These are phyloP conservation scores for Phanerochaete carnosa DNA, from an alignment of 768 basidiomycete species.

Conservation along the genomic window DNA sequence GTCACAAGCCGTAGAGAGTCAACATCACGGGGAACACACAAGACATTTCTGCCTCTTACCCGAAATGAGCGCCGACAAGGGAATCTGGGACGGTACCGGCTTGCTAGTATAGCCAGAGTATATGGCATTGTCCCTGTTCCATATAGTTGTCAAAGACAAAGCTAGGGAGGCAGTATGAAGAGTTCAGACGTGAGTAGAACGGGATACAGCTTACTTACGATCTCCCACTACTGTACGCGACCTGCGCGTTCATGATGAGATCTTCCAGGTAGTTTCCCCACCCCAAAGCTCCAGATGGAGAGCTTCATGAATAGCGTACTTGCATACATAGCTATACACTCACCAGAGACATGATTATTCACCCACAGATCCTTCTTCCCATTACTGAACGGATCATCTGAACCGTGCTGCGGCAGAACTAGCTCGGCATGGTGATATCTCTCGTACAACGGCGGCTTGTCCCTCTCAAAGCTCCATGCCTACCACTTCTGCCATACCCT, in stretches of 20 bases:
- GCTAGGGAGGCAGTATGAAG: constrained; percentile 18
- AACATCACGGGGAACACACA: too few relatives aligned
- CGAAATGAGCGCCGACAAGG: constrained; percentile 50
- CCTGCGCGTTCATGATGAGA: constrained; percentile 46
- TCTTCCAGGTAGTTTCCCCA: constrained; percentile 67
- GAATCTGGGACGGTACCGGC: constrained; percentile 49
- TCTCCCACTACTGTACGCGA: constrained; percentile 45
- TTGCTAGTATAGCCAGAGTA: constrained; percentile 47
- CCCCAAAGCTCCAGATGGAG: constrained; percentile 37
- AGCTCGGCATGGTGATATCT: constrained; percentile 23
- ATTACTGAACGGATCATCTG: constrained; percentile 20
- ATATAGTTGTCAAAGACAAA: constrained; percentile 59
- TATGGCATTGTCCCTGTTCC: constrained; percentile 40
- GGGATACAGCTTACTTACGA: constrained; percentile 40
- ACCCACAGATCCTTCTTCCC: constrained; percentile 17
- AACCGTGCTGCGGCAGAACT: constrained; percentile 27
- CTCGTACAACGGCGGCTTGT: constrained; percentile 24
- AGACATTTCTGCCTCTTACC: constrained; percentile 30
- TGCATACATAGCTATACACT: background rate
- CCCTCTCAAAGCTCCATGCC: background rate
- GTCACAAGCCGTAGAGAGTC: background rate
- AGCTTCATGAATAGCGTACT: background rate
- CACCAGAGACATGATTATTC: constrained; percentile 7
- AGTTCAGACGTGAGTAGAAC: background rate
- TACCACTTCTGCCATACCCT: background rate